Evolutionary conservation across 2,329 filamentous ascomycete genomes (phyloP), one percentile per base, ranked within the genome.

Genomic region (Botryotinia globosa): DNA sequence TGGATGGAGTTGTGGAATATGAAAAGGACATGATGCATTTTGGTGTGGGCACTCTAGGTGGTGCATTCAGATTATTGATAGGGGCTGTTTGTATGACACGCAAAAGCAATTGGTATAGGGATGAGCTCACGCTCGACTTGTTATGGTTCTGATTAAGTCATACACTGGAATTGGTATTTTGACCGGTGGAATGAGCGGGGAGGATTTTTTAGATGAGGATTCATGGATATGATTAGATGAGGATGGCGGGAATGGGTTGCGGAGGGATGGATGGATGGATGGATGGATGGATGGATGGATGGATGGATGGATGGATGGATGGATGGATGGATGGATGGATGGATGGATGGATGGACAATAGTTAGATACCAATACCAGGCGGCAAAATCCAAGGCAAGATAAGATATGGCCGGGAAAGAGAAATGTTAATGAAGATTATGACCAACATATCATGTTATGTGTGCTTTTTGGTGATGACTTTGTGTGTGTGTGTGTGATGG

Each of bases 391-490:
- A 44, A 63, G 34, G 61, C 14, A 54, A 68, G 65, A 39, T 39
- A 68, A n/a, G 65, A 45, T 25, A 29, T 39, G 34, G 65, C 61
- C 37, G 61, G 25, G 25, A 62, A 32, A 32, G 42, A 71, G 45
- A 22, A 65, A 67, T 37, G 45, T 58, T 67, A 66, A 71, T 58
- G 69, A 71, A 71, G 61, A 71, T 71, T 66, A 71, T 71, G 69
- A 71, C 48, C 16, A 39, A 48, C 44, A 48, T 34, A 22, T 42
- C 3, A 12, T 37, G 25, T 64, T 37, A 20, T 65, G 16, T n/a
- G n/a, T 25, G 25, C 20, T 10, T 22, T 37, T 34, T 37, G 39
- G 37, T 25, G 32, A n/a, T 51, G 7, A 51, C 44, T 10, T 54
- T 8, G 16, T 14, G 20, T 8, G 22, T 22, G 34, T 5, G 20